These are phyloP conservation scores for Lunasporangiospora selenospora DNA, from an alignment of 192 early-diverging fungal species.

Conservation along the genomic window DNA sequence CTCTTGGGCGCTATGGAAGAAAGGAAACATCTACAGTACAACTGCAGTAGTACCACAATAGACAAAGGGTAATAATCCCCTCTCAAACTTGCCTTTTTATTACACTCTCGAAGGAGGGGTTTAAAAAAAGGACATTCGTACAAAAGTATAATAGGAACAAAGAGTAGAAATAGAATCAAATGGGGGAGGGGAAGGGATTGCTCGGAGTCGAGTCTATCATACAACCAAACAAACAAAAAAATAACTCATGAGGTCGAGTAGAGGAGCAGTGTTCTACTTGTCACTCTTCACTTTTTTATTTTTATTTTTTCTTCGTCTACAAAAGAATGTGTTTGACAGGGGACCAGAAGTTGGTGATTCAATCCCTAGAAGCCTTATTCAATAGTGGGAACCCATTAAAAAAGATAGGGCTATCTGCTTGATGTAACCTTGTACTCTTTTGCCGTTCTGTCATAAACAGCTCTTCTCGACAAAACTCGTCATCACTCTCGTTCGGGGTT, in stretches of 20 bases:
- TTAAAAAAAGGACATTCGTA: too few relatives aligned
- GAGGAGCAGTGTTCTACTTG: too few relatives aligned
- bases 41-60: not conserved
- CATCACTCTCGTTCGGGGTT: conserved; percentile 14
- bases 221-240: too few relatives aligned
- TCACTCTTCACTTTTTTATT: not conserved
- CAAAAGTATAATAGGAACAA: too few relatives aligned
- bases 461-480: conserved; percentile 9
- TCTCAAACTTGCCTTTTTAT: not conserved
- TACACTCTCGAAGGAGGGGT: not conserved
- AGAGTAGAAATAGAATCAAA: too few relatives aligned
- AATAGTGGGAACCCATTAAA: conserved; percentile 32
- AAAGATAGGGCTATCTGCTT: conserved; percentile 24
- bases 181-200: too few relatives aligned
- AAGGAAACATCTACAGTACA: not conserved
- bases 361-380: conserved; percentile 1
- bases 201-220: too few relatives aligned
- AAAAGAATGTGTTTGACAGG: too few relatives aligned
- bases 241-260: too few relatives aligned
- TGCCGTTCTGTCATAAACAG: not conserved
- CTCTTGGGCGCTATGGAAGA: too few relatives aligned
- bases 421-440: not conserved
- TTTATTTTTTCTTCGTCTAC: too few relatives aligned
- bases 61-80: not conserved
- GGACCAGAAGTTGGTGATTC: too few relatives aligned